Evolutionary conservation across 192 early-diverging fungal genomes (phyloP).

Genomic region (Borealophlyctis nickersoniae): DNA sequence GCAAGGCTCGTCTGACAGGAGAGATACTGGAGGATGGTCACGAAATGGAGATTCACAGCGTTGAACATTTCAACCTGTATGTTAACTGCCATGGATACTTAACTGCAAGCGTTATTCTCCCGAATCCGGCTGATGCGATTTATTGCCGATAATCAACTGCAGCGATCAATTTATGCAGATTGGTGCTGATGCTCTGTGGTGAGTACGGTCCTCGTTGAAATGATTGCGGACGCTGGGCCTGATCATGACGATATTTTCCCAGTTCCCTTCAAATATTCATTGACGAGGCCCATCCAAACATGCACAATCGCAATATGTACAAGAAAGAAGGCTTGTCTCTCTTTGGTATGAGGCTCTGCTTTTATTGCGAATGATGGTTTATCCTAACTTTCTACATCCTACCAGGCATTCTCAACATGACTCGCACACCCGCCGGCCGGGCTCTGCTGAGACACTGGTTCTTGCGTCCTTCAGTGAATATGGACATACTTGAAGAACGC

Average conservation of each 20-base stretch:
- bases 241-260: conserved; percentile 2
- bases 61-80: conserved; percentile 42
- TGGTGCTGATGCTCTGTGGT: conserved; percentile 59
- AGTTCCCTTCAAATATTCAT: conserved; percentile 82
- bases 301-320: conserved; percentile 64
- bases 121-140: too few species aligned
- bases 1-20: conserved; percentile 23
- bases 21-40: conserved; percentile 12
- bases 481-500: conserved; percentile 44
- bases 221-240: neutral
- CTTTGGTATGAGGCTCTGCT: conserved; percentile 68
- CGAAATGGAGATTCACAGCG: conserved; percentile 24
- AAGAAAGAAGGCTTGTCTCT: conserved; percentile 71
- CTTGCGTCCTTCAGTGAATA: conserved; percentile 54
- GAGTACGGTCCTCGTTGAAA: conserved; percentile 5
- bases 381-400: neutral
- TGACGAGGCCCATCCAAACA: conserved; percentile 75
- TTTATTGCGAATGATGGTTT: too few species aligned
- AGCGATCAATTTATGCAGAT: conserved; percentile 48
- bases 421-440: conserved; percentile 55
- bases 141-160: neutral
- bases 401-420: conserved; percentile 61
- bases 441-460: conserved; percentile 67
- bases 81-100: too few species aligned
- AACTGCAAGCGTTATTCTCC: conserved; percentile 10